phyloP scores from a whole-genome alignment of 352 stramenopile genomes.

The Globisporangium cystogenes region DNA sequence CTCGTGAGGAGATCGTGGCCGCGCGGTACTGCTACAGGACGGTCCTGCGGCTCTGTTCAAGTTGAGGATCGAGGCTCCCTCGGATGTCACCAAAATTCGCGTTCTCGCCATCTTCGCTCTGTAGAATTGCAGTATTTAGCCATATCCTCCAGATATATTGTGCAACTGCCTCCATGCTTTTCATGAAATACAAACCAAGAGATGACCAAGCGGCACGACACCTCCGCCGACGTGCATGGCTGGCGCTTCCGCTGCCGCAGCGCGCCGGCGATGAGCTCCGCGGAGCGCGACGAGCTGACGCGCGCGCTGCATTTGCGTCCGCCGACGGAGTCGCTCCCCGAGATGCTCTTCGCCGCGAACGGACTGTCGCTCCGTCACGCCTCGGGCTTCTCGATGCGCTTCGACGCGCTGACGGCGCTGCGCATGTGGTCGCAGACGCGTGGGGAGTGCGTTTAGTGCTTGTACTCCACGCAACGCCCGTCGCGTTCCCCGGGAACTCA shows the following conservation, averaged over 20 bases:
- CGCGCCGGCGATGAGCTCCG: constrained; percentile 35
- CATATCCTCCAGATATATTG: too few relatives aligned
- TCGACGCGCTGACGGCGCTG: constrained; percentile 35
- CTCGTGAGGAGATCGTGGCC: too few relatives aligned
- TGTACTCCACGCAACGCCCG: neutral
- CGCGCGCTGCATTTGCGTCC: constrained; percentile 21
- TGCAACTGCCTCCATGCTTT: too few relatives aligned
- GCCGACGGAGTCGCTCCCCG: constrained; percentile 33
- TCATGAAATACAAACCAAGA: too few relatives aligned
- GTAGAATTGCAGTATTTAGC: too few relatives aligned
- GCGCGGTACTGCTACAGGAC: too few relatives aligned
- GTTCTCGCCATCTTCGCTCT: too few relatives aligned
- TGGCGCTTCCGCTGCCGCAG: constrained; percentile 38
- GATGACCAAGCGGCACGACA: constrained; percentile 11
- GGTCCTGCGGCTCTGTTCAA: too few relatives aligned
- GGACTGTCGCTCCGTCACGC: constrained; percentile 23
- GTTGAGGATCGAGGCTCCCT: too few relatives aligned
- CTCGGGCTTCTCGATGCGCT: constrained; percentile 27
- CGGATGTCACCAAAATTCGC: too few relatives aligned
- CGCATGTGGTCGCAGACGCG: constrained; percentile 32
- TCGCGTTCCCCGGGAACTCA: too few relatives aligned
- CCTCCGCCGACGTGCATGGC: constrained; percentile 20
- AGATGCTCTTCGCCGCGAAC: constrained; percentile 53
- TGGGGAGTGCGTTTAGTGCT: constrained; percentile 9
- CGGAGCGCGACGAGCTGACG: constrained; percentile 23